Evolutionary conservation across 768 basidiomycete genomes (phyloP).

Genomic region (Dioszegia aurantiaca): DNA sequence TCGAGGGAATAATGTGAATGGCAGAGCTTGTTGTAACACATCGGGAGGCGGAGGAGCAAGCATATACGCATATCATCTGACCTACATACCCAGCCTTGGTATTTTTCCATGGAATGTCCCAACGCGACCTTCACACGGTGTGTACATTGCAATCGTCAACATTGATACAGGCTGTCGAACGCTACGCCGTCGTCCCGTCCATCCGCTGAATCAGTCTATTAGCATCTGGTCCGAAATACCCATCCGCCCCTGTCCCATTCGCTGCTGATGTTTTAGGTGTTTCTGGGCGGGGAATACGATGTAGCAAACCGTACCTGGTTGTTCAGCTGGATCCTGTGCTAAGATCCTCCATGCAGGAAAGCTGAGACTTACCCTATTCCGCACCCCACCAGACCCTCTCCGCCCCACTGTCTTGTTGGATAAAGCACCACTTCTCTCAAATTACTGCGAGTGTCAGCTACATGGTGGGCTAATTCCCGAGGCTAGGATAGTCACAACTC

Average conservation of each 20-base stretch:
- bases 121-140: no score
- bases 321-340: neutral
- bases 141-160: neutral
- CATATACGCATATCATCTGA: no score
- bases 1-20: no score
- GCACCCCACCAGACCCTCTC: slow-evolving; percentile 90
- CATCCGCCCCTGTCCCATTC: slow-evolving; percentile 17
- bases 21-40: no score
- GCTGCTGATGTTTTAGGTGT: slow-evolving; percentile 19
- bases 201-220: slow-evolving; percentile 3
- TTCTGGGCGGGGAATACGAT: slow-evolving; percentile 78
- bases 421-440: slow-evolving; percentile 89
- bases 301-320: slow-evolving; percentile 80
- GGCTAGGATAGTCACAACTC: slow-evolving; percentile 50
- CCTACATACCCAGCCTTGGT: no score
- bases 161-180: neutral
- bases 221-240: slow-evolving; percentile 18
- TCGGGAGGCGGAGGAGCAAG: no score
- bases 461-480: no score
- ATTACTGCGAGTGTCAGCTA: slow-evolving; percentile 59
- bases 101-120: no score
- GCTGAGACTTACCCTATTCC: slow-evolving; percentile 74
- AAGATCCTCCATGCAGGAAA: neutral
- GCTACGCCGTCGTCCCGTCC: slow-evolving; percentile 7
- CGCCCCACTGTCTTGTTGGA: slow-evolving; percentile 96